Percentiles rank a stretch among this genome's conserved stretches.
These are phyloP conservation scores for Iris macrosiphon DNA, from an alignment of 106 monocot species.

Conservation along the genomic window DNA sequence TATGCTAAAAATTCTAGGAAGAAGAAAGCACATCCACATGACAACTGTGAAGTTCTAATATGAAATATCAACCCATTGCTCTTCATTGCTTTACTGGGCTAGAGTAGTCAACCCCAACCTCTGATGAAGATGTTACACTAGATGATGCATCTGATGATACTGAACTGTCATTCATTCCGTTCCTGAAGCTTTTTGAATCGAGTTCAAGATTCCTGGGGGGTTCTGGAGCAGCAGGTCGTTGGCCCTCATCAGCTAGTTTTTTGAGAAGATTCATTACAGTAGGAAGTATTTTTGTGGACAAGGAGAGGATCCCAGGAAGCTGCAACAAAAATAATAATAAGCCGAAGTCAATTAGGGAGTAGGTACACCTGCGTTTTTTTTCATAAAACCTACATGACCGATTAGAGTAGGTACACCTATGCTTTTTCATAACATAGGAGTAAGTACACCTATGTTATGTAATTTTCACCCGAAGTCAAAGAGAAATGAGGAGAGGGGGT, in stretches of 20 bases:
- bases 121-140: conserved; percentile 53
- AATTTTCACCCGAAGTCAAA: too few relatives aligned
- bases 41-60: conserved; percentile 4
- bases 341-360: too few relatives aligned
- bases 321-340: too few relatives aligned
- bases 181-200: conserved; percentile 22
- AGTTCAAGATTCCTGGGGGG: conserved; percentile 32
- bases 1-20: neutral
- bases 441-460: too few relatives aligned
- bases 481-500: too few relatives aligned
- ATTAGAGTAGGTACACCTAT: too few relatives aligned
- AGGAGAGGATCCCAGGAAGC: conserved; percentile 74
- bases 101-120: conserved; percentile 44
- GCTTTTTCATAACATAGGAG: too few relatives aligned
- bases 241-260: conserved; percentile 83
- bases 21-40: too few relatives aligned
- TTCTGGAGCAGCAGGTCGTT: conserved; percentile 33
- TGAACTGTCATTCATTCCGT: conserved; percentile 21
- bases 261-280: conserved; percentile 87
- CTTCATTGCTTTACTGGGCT: conserved; percentile 41
- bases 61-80: too few relatives aligned
- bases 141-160: conserved; percentile 64
- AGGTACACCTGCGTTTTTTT: too few relatives aligned
- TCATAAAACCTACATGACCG: too few relatives aligned
- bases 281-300: conserved; percentile 84